Percentiles rank a stretch among this genome's conserved stretches.
Conservation (phyloP, 2,329 filamentous ascomycete species). For the Didymella lethalis region DNA sequence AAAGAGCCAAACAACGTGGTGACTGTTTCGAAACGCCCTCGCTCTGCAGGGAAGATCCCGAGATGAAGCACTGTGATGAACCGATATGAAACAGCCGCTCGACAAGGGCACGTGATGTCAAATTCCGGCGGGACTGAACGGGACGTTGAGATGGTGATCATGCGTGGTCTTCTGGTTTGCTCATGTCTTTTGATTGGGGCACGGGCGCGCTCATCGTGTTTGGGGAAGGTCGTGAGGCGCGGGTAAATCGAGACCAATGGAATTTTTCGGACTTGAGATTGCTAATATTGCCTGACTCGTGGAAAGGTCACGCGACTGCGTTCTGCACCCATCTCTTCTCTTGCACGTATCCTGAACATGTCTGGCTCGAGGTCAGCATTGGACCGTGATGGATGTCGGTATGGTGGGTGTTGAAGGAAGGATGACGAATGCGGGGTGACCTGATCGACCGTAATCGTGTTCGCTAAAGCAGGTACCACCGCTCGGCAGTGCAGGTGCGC, state of each 20-base stretch:
- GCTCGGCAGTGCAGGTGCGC: not conserved
- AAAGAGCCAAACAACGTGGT: conserved; percentile 9
- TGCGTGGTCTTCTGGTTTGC: conserved; percentile 1
- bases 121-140: conserved; percentile 3
- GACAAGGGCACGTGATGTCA: conserved; percentile 1
- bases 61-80: conserved; percentile 15
- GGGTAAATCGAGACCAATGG: conserved; percentile 2
- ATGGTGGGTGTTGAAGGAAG: not conserved
- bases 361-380: not conserved
- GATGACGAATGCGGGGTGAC: not conserved
- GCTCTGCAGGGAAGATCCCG: conserved; percentile 13
- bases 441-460: conserved; percentile 11
- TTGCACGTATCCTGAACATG: not conserved
- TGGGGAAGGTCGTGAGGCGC: conserved; percentile 3
- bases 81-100: conserved; percentile 12
- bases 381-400: not conserved
- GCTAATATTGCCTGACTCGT: conserved; percentile 7
- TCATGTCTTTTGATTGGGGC: conserved; percentile 11
- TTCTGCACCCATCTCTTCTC: not conserved
- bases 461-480: conserved; percentile 17
- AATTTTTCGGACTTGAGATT: conserved; percentile 8
- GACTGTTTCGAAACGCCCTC: conserved; percentile 10
- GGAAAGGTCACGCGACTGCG: not conserved
- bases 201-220: not conserved
- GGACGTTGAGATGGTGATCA: conserved; percentile 3